Percentiles rank a stretch among this genome's conserved stretches.
Evolutionary conservation across 2,329 filamentous ascomycete genomes (phyloP).

Genomic region (Colletotrichum liriopes): DNA sequence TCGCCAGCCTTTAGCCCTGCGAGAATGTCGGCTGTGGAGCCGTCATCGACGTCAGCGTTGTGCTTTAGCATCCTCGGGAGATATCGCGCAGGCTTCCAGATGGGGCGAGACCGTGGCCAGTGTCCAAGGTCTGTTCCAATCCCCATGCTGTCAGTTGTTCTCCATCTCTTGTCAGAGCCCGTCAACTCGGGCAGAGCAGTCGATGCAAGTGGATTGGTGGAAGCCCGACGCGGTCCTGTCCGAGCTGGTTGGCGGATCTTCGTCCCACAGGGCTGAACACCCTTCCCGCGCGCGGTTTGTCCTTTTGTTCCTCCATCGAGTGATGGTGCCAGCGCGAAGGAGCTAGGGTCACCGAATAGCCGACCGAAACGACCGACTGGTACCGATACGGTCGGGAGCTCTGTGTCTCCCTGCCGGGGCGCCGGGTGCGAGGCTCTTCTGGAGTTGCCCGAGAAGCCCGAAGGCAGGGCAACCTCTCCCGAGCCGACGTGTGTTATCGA

Average conservation of each 20-base stretch:
- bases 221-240: conserved; percentile 13
- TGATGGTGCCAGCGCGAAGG: conserved; percentile 4
- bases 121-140: conserved; percentile 13
- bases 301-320: neutral
- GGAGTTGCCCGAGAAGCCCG: conserved; percentile 31
- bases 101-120: neutral
- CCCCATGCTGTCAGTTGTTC: conserved; percentile 26
- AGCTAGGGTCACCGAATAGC: conserved; percentile 5
- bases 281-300: neutral
- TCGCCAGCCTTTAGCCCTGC: neutral
- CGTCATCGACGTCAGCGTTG: neutral
- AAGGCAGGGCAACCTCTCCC: neutral
- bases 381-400: neutral
- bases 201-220: conserved; percentile 21
- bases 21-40: neutral
- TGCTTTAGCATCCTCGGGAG: neutral
- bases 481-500: neutral
- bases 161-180: conserved; percentile 24
- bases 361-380: conserved; percentile 20
- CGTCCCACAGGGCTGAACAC: conserved; percentile 17
- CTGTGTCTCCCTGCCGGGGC: conserved; percentile 15
- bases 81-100: neutral
- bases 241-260: conserved; percentile 20
- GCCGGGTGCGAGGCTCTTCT: conserved; percentile 11
- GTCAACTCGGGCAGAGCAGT: neutral